These are phyloP conservation scores for Chlamydomonas incerta DNA, from an alignment of 139 green algal genomes.

Conservation along the genomic window DNA sequence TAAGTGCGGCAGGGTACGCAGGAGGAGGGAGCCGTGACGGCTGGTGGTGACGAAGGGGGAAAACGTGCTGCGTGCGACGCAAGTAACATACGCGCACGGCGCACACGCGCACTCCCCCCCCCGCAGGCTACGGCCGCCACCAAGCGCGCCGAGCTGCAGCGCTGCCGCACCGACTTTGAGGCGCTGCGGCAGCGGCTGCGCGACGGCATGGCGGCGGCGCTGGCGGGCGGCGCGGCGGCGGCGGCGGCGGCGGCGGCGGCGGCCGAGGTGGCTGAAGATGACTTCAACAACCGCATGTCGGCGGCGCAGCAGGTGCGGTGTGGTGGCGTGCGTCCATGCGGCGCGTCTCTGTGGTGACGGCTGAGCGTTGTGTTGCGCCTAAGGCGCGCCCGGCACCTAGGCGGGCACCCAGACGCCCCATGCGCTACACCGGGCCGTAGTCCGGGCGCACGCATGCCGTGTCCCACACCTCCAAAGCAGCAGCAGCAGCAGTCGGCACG, in stretches of 20 bases:
- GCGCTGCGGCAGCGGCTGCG: conserved; percentile 1
- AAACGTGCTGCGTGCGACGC: neutral
- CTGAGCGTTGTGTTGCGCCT: too few relatives aligned
- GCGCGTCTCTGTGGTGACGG: too few relatives aligned
- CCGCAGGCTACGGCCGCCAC: neutral
- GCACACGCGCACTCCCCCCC: neutral
- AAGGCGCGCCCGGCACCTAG: too few relatives aligned
- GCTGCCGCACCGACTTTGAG: neutral
- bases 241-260: neutral
- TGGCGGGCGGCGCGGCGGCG: neutral
- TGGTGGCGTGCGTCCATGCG: neutral
- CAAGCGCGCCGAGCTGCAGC: neutral
- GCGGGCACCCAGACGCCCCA: too few relatives aligned
- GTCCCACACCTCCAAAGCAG: too few relatives aligned
- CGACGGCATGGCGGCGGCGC: neutral
- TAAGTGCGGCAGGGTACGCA: too few relatives aligned
- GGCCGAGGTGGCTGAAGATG: neutral
- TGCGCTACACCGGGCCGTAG: too few relatives aligned
- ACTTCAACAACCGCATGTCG: conserved; percentile 24
- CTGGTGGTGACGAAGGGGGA: too few relatives aligned
- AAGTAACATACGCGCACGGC: neutral
- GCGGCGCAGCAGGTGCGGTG: neutral
- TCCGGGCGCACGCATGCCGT: too few relatives aligned
- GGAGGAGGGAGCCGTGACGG: too few relatives aligned
- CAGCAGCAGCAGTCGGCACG: too few relatives aligned